Percentiles rank a stretch among this genome's conserved stretches.
These are phyloP conservation scores for Durotheca rogersii DNA, from an alignment of 495 filamentous ascomycete genomes.

Conservation along the genomic window DNA sequence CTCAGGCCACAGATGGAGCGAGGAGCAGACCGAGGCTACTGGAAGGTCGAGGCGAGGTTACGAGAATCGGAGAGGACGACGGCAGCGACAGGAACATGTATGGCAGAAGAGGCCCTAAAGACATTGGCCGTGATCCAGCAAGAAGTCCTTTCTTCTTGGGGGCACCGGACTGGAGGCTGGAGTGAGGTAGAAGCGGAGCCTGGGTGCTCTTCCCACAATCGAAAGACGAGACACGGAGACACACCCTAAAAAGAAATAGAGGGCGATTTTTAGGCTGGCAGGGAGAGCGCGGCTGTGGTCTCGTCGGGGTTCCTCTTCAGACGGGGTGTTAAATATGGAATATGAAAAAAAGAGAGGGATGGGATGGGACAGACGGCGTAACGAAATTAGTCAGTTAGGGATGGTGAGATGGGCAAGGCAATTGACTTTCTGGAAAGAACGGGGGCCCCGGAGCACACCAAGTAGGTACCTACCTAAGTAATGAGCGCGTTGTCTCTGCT, in stretches of 20 bases:
- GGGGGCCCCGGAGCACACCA: constrained; percentile 5
- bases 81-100: constrained; percentile 2
- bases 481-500: constrained; percentile 23
- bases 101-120: constrained; percentile 1
- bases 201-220: neutral
- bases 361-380: neutral
- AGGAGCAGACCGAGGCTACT: constrained; percentile 1
- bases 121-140: constrained; percentile 12
- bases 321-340: neutral
- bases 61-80: neutral
- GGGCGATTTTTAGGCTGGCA: too few relatives aligned
- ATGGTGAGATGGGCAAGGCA: constrained; percentile 19
- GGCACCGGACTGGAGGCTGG: too few relatives aligned
- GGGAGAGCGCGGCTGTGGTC: too few relatives aligned
- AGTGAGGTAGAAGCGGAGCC: neutral
- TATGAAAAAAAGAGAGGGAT: neutral
- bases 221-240: neutral
- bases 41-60: constrained; percentile 5
- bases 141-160: too few relatives aligned
- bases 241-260: too few relatives aligned
- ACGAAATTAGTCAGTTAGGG: constrained; percentile 5
- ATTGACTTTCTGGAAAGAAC: constrained; percentile 19
- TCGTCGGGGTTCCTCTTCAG: neutral
- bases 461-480: neutral
- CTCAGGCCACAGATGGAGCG: constrained; percentile 1